Percentiles rank a stretch among this genome's conserved stretches.
Evolutionary conservation across 148 eudicot species (phyloP).

Genomic region (Spergularia bocconei): DNA sequence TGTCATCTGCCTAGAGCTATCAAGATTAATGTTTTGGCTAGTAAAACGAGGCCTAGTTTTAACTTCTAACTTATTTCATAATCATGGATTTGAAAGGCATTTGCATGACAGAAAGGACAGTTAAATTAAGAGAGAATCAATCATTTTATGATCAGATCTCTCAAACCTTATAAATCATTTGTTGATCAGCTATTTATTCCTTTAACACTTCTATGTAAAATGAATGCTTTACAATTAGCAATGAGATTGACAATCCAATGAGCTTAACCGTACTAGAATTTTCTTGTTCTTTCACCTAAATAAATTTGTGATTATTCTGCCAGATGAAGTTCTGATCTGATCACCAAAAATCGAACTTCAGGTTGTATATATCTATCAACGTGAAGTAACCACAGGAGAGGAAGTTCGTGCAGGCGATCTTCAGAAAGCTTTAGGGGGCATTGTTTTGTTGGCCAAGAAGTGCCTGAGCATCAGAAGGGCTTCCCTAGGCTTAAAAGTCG

Average conservation of each 20-base stretch:
- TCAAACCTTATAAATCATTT: no score
- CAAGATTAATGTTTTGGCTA: no score
- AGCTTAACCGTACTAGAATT: not conserved
- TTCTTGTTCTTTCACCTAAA: conserved; percentile 10
- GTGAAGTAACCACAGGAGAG: no score
- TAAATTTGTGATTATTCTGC: not conserved
- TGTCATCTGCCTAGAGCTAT: no score
- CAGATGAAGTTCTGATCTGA: not conserved
- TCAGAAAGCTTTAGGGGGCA: conserved; percentile 39
- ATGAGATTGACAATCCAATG: conserved; percentile 8
- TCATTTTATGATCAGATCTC: no score
- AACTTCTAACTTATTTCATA: no score
- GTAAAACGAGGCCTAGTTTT: no score
- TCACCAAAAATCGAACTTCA: not conserved
- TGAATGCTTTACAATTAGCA: conserved; percentile 33
- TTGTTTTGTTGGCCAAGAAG: conserved; percentile 42
- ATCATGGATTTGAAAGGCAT: no score
- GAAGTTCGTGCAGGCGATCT: not conserved
- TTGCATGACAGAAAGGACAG: no score
- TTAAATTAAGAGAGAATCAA: no score
- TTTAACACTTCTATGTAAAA: conserved; percentile 1
- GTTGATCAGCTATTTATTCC: no score
- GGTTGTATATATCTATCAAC: not conserved
- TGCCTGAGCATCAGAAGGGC: conserved; percentile 41
- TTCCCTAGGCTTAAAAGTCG: conserved; percentile 56